Conservation (phyloP, 371 early-diverging fungal genomes). For the Syncephalastrum sp. region DNA sequence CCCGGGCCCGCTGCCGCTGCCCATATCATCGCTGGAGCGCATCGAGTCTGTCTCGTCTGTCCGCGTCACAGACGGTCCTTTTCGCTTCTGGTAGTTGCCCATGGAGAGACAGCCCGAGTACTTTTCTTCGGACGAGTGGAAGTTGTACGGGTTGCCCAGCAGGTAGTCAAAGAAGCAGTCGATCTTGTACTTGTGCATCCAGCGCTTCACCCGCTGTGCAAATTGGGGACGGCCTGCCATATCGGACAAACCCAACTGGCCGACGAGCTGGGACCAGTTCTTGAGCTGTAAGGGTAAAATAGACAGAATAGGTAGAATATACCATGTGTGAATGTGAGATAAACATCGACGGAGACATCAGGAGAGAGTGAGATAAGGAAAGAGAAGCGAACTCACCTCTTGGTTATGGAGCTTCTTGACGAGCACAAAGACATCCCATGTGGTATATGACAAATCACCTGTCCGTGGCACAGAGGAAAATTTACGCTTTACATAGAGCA, state of each 20-base stretch:
- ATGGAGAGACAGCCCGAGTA: constrained; percentile 42
- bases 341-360: not conserved
- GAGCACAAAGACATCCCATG: constrained; percentile 48
- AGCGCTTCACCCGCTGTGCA: constrained; percentile 49
- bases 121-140: constrained; percentile 29
- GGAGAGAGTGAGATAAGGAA: not conserved
- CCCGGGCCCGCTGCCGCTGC: not conserved
- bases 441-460: constrained; percentile 43
- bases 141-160: constrained; percentile 40
- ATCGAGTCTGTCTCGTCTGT: constrained; percentile 17
- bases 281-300: constrained; percentile 30
- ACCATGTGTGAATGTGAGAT: not conserved
- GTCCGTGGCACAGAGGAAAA: constrained; percentile 46
- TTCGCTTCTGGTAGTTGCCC: constrained; percentile 46
- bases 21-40: constrained; percentile 10
- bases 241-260: constrained; percentile 42
- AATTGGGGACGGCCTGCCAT: constrained; percentile 49
- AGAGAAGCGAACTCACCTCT: constrained; percentile 24
- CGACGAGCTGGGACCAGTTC: constrained; percentile 53
- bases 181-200: constrained; percentile 52
- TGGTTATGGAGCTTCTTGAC: constrained; percentile 41
- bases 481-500: constrained; percentile 43
- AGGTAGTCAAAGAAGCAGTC: constrained; percentile 53
- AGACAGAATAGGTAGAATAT: too few relatives aligned
- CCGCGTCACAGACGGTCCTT: not conserved